These are phyloP conservation scores for Rhodotorula kratochvilovae DNA, from an alignment of 768 basidiomycete genomes.

Conservation along the genomic window DNA sequence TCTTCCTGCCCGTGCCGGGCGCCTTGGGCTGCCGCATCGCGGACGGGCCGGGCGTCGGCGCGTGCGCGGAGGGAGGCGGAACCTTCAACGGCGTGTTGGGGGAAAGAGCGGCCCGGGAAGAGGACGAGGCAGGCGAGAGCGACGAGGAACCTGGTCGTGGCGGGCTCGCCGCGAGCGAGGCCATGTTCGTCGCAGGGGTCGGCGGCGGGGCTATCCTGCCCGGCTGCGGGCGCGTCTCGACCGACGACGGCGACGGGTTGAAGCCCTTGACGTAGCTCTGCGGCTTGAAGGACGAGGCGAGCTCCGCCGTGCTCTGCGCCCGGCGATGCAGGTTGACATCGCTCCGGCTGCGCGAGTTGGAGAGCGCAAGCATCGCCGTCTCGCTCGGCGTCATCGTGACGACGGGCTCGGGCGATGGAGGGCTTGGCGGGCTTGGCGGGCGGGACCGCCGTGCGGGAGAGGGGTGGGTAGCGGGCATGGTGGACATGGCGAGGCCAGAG, in stretches of 20 bases:
- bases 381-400: slow-evolving; percentile 7
- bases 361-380: slow-evolving; percentile 10
- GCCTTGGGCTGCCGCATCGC: neutral
- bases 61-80: neutral
- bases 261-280: slow-evolving; percentile 34
- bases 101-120: neutral
- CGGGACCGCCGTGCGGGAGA: slow-evolving; percentile 2
- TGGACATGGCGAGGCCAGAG: neutral
- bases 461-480: neutral
- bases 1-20: slow-evolving; percentile 32
- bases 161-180: slow-evolving; percentile 11
- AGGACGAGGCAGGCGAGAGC: neutral
- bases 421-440: neutral
- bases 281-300: slow-evolving; percentile 35
- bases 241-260: slow-evolving; percentile 21
- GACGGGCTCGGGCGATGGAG: neutral
- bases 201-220: slow-evolving; percentile 36
- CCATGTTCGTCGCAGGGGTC: slow-evolving; percentile 12
- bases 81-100: slow-evolving; percentile 12
- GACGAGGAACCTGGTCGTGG: neutral
- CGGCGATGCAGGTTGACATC: slow-evolving; percentile 10
- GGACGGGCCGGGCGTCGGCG: neutral
- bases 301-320: slow-evolving; percentile 17
- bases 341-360: slow-evolving; percentile 10
- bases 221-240: slow-evolving; percentile 17